These are phyloP conservation scores for Talaromyces sp. DNA, from an alignment of 2,329 filamentous ascomycete genomes.

Conservation along the genomic window DNA sequence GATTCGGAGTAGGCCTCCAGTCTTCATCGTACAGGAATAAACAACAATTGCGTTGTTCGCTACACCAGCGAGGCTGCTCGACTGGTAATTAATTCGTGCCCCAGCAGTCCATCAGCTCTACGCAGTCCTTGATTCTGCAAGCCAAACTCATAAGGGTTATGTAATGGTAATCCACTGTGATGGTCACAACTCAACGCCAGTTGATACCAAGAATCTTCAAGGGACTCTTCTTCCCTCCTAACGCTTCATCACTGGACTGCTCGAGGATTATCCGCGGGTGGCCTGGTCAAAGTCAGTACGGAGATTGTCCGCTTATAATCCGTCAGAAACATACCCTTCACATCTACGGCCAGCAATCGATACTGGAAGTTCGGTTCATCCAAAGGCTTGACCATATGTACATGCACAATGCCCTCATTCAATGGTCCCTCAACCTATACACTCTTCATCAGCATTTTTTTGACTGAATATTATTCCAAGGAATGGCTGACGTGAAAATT, in stretches of 20 bases:
- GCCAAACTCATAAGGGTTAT: background rate
- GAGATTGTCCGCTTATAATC: background rate
- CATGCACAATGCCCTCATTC: slow-evolving; percentile 67
- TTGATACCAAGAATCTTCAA: slow-evolving; percentile 51
- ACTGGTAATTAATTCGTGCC: background rate
- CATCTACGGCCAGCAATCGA: slow-evolving; percentile 74
- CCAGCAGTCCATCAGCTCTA: background rate
- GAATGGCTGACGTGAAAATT: slow-evolving; percentile 67
- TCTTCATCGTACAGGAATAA: background rate
- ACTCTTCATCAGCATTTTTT: background rate
- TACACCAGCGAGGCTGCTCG: background rate
- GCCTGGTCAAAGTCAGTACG: slow-evolving; percentile 25
- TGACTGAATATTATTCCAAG: background rate
- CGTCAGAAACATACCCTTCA: slow-evolving; percentile 54
- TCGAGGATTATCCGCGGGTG: slow-evolving; percentile 47
- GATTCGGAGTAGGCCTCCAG: background rate
- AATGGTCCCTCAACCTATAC: slow-evolving; percentile 70
- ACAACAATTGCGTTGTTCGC: background rate
- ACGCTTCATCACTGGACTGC: slow-evolving; percentile 39
- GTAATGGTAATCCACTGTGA: background rate
- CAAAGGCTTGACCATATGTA: slow-evolving; percentile 71
- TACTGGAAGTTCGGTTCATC: slow-evolving; percentile 71
- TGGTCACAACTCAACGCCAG: slow-evolving; percentile 35
- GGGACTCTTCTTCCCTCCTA: slow-evolving; percentile 38
- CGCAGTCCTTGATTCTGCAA: background rate